Percentiles rank a stretch among this genome's conserved stretches.
Evolutionary conservation across 441 rosid genomes (phyloP).

Genomic region (Gossypium trilobum): DNA sequence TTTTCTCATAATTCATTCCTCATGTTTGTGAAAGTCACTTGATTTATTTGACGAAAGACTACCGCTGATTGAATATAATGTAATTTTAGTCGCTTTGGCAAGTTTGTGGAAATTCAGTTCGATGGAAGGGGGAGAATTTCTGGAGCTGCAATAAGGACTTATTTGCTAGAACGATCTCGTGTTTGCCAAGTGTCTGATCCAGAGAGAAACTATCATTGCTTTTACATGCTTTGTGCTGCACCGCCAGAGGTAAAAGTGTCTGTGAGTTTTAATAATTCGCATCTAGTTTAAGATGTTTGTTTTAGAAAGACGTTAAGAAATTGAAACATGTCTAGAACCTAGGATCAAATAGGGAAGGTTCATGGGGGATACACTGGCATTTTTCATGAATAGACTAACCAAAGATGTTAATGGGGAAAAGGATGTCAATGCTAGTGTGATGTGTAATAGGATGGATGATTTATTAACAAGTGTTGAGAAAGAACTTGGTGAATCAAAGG

Average conservation of each 20-base stretch:
- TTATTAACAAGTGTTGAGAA: neutral
- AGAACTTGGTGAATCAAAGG: neutral
- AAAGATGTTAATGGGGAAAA: neutral
- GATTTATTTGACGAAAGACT: slow-evolving; percentile 9
- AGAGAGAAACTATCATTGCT: slow-evolving; percentile 77
- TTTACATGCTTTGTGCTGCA: slow-evolving; percentile 77
- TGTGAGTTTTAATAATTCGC: neutral
- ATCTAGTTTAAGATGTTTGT: neutral
- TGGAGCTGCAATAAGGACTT: slow-evolving; percentile 74
- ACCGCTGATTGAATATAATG: slow-evolving; percentile 10
- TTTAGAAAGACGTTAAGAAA: neutral
- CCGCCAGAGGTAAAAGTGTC: slow-evolving; percentile 40
- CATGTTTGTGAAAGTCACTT: neutral
- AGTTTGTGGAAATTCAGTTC: slow-evolving; percentile 72
- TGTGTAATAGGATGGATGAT: neutral
- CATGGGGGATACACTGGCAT: neutral
- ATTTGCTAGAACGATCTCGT: slow-evolving; percentile 62
- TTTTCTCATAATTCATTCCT: slow-evolving; percentile 3
- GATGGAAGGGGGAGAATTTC: slow-evolving; percentile 57
- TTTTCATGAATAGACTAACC: neutral
- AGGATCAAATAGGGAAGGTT: neutral
- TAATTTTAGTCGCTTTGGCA: slow-evolving; percentile 64
- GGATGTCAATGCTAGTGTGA: neutral
- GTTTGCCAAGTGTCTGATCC: slow-evolving; percentile 84
- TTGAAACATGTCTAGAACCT: neutral